Evolutionary conservation across 768 basidiomycete genomes (phyloP), one percentile per base, ranked within the genome.

Genomic region (Tulasnella sp.): DNA sequence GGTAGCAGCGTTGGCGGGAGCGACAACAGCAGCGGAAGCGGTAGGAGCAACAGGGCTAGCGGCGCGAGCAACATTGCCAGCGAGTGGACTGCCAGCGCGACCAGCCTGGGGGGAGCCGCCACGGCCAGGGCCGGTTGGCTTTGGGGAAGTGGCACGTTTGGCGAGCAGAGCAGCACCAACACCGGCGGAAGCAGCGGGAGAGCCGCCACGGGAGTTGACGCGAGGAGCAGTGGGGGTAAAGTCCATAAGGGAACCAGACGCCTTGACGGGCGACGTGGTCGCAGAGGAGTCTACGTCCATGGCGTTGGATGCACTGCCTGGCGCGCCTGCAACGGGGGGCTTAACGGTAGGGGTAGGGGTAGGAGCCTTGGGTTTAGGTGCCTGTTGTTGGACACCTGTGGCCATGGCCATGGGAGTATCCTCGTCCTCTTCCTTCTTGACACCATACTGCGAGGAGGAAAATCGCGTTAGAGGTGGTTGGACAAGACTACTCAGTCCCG

Each of bases 81-180:
- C 78, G 8, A 91, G 83, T 12, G 91, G 91, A 80, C 89, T 91
- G 72, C 85, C 90, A 85, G 80, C 87, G 77, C 82, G 83, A 67
- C 49, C 64, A 25, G 42, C 72, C 17, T 29, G 73, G 17, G 40
- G 76, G 9, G 75, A 42, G 19, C 79, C 78, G 14, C 67, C 78
- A 42, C 82, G 81, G 14, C 86, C 78, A 29, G 54, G 71, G 79
- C 88, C 91, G 11, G 88, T 88, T 12, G 83, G 85, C 80, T 92
- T 93, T 4, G 93, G 93, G 78, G 92, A 93, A 1, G 93, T 94
- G 3, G 93, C 93, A 22, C 93, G 89, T 83, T 91, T 91, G 1
- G 93, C 93, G 19, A 96, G 88, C 31, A 92, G 81, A 1, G 91
- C 90, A 79, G 90, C 58, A 11, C 58, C 58, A 12, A 64, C 85